Evolutionary conservation across 2,329 filamentous ascomycete species (phyloP).

Genomic region (Cladosporium austrohemisphaericum): DNA sequence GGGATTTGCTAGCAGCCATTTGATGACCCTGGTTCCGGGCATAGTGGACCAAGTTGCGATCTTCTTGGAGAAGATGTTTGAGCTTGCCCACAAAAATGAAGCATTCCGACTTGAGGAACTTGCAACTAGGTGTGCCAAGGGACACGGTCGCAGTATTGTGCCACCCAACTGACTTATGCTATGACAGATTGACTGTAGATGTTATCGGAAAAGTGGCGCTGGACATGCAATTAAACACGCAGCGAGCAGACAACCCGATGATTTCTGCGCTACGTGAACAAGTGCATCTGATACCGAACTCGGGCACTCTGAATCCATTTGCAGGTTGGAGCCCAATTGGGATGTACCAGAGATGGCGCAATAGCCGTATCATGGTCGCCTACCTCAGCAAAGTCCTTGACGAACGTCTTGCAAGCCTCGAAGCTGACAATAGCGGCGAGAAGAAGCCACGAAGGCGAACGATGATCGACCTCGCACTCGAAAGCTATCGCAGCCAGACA

Average conservation of each 20-base stretch:
- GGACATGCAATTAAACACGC: constrained; percentile 36
- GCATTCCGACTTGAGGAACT: constrained; percentile 40
- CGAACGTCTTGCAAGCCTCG: constrained; percentile 31
- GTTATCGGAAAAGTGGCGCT: constrained; percentile 41
- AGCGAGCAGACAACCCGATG: constrained; percentile 34
- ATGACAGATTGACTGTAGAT: constrained; percentile 38
- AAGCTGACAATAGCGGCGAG: not conserved
- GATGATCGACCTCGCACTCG: constrained; percentile 30
- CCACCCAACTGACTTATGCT: no score
- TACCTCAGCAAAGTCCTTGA: constrained; percentile 32
- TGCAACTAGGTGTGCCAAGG: constrained; percentile 27
- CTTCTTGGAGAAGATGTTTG: constrained; percentile 34
- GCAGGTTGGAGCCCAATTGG: constrained; percentile 20
- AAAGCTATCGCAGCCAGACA: constrained; percentile 35
- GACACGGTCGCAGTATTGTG: not conserved
- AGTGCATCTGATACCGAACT: constrained; percentile 21
- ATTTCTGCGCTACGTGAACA: constrained; percentile 36
- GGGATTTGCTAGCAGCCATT: constrained; percentile 37
- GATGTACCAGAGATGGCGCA: constrained; percentile 23
- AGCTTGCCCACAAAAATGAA: constrained; percentile 33
- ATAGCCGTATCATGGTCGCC: constrained; percentile 20
- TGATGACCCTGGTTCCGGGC: constrained; percentile 37
- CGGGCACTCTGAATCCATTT: constrained; percentile 17
- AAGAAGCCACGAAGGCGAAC: constrained; percentile 20
- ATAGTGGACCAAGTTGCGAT: constrained; percentile 35